These are phyloP conservation scores for Senna tora DNA, from an alignment of 306 rosid genomes.

Conservation along the genomic window DNA sequence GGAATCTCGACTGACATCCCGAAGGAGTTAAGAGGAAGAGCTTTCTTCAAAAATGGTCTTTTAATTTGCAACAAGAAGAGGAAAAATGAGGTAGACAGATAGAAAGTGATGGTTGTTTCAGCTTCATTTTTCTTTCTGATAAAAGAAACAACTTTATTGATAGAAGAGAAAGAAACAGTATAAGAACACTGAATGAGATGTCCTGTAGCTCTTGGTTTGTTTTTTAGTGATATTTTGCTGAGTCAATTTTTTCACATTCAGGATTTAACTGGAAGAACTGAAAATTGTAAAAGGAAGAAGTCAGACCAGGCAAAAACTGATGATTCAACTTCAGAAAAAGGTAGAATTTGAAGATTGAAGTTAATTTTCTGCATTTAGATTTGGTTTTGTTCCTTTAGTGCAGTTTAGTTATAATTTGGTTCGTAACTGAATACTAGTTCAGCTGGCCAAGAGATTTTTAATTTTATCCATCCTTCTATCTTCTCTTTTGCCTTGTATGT, in stretches of 20 bases:
- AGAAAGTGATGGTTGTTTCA: conserved; percentile 37
- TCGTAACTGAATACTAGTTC: conserved; percentile 24
- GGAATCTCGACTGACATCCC: conserved; percentile 81
- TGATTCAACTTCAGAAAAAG: conserved; percentile 51
- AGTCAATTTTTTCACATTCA: conserved; percentile 51
- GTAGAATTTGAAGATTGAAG: conserved; percentile 41
- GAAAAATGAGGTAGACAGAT: conserved; percentile 51
- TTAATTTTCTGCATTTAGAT: conserved; percentile 28
- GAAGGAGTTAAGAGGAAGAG: conserved; percentile 60
- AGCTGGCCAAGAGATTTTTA: conserved; percentile 8
- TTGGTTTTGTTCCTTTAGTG: conserved; percentile 15
- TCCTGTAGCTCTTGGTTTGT: conserved; percentile 21
- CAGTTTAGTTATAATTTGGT: conserved; percentile 2
- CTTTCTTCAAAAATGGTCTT: conserved; percentile 68
- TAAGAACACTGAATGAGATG: not conserved
- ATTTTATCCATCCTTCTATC: not conserved
- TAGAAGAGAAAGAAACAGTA: conserved; percentile 14
- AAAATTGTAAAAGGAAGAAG: conserved; percentile 57
- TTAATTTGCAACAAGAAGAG: conserved; percentile 72
- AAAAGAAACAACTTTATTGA: not conserved
- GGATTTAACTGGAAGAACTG: conserved; percentile 49
- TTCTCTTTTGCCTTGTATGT: not conserved
- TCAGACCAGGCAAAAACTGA: conserved; percentile 35
- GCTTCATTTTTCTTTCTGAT: conserved; percentile 10
- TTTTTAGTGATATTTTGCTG: conserved; percentile 23